A percentile compares a stretch with the other conserved stretches of the same genome.
Conservation (phyloP, 371 early-diverging fungal species). For the Mortierella sp. region DNA sequence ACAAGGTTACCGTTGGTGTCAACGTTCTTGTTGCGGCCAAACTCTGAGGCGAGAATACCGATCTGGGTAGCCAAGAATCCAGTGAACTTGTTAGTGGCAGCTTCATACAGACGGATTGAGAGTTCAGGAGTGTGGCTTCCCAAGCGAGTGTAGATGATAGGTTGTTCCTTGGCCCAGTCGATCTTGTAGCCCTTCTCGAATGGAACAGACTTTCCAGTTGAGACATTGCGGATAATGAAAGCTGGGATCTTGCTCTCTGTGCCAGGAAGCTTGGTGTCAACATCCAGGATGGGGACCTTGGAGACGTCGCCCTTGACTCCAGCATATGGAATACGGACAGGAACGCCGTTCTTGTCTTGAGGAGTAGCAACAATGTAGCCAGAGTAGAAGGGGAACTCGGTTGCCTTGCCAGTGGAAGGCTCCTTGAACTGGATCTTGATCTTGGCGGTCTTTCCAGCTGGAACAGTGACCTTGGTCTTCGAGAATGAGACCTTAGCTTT, state of each 20-base stretch:
- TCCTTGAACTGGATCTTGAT: constrained; percentile 56
- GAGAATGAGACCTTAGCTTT: constrained; percentile 53
- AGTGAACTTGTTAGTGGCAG: constrained; percentile 14
- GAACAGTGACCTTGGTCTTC: constrained; percentile 39
- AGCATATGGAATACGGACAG: constrained; percentile 63
- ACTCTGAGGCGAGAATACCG: constrained; percentile 10
- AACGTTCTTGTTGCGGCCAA: constrained; percentile 30
- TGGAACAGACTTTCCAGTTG: constrained; percentile 10
- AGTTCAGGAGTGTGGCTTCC: constrained; percentile 48
- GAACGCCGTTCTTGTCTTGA: constrained; percentile 18
- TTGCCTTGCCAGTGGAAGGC: constrained; percentile 56
- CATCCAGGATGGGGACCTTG: constrained; percentile 59
- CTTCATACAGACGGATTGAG: constrained; percentile 10
- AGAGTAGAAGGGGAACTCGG: constrained; percentile 51
- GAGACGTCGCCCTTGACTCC: constrained; percentile 61
- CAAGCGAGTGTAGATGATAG: constrained; percentile 23
- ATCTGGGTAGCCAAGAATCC: constrained; percentile 27
- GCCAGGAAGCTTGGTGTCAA: constrained; percentile 14
- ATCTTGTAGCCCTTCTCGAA: constrained; percentile 29
- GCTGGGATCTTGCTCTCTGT: too few species aligned
- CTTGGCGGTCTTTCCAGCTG: constrained; percentile 54
- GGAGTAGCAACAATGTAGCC: constrained; percentile 47
- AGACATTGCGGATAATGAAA: constrained; percentile 13
- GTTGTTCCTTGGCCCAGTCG: constrained; percentile 17
- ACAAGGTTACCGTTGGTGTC: constrained; percentile 10